Evolutionary conservation across 2,329 filamentous ascomycete species (phyloP), one percentile per base, ranked within the genome.

Genomic region (Leptosphaerulina australis): DNA sequence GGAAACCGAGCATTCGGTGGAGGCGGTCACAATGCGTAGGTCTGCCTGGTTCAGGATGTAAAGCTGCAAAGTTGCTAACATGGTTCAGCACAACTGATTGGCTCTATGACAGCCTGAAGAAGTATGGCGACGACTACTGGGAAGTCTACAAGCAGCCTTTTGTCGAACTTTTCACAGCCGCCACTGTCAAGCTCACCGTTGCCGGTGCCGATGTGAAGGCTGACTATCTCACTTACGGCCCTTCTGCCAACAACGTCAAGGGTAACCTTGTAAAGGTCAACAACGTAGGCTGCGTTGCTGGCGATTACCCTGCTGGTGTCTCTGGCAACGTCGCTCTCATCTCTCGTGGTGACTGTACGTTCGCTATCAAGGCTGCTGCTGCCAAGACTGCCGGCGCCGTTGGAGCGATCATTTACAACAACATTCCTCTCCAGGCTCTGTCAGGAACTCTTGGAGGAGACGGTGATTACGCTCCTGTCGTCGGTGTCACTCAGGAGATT

Each of bases 361-460:
- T 91, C 60, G 85, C 83, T 15, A 72, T 78, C 52, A 92, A 92
- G 75, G 86, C 86, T 1, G 77, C 78, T 34, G 75, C 80, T 14
- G 88, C 88, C 2, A 86, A 85, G 47, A 78, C 78, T 43, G 86
- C 87, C 1, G 87, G 88, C 22, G 88, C 88, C 5, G 71, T 83
- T 10, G 88, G 85, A 1, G 86, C 85, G 0, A 74, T 91, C 21
- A 77, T 92, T 38, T 91, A 88, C 74, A 90, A 91, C 75, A 86
- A 84, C 59, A 81, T 85, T 2, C 74, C 79, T 2, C 45, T 57
- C 7, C 87, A 83, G 1, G 68, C 75, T 3, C 73, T 91, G 0
- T 78, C 81, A 38, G 88, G 88, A 31, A 91, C 88, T 2, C 77
- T 91, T 5, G 87, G 85, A 8, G 79, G 75, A 0, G 63, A 72